These are phyloP conservation scores for Toxoplasma gondii DNA, from an alignment of 169 alveolate species.

Conservation along the genomic window DNA sequence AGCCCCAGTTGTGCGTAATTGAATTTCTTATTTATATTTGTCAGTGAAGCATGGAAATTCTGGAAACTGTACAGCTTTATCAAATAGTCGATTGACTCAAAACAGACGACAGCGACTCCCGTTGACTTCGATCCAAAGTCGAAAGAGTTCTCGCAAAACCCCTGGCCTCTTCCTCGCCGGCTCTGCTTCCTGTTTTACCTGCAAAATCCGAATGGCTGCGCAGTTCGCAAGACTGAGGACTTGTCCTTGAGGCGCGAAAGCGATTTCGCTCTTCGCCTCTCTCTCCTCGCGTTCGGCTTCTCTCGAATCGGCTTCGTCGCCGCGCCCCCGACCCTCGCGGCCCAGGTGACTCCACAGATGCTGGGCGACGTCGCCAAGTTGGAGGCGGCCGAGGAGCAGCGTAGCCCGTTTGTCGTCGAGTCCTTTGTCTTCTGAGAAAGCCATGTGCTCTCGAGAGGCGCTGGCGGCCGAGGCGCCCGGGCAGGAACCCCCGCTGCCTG, in stretches of 20 bases:
- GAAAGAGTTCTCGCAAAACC: too few species aligned
- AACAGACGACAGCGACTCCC: too few species aligned
- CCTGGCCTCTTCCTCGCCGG: background rate
- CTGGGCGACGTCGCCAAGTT: background rate
- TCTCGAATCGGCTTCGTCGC: background rate
- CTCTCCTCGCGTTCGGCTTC: too few species aligned
- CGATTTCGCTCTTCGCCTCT: background rate
- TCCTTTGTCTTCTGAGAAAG: background rate
- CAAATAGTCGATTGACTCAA: too few species aligned
- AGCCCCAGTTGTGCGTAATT: too few species aligned
- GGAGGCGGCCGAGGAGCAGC: background rate
- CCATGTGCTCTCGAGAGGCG: too few species aligned
- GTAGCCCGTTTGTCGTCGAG: background rate
- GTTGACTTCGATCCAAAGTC: too few species aligned
- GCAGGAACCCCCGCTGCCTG: background rate
- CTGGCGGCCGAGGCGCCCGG: background rate
- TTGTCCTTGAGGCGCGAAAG: background rate
- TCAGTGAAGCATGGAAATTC: too few species aligned
- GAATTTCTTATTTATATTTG: too few species aligned
- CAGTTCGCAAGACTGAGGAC: background rate
- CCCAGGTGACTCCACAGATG: background rate
- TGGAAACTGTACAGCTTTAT: too few species aligned
- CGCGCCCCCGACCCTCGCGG: background rate
- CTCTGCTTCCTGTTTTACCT: slow-evolving; percentile 12
- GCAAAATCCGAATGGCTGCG: background rate